Base-by-base conservation (phyloP, 2,329 filamentous ascomycete species). In the Trichoderma atrobrunneum region DNA sequence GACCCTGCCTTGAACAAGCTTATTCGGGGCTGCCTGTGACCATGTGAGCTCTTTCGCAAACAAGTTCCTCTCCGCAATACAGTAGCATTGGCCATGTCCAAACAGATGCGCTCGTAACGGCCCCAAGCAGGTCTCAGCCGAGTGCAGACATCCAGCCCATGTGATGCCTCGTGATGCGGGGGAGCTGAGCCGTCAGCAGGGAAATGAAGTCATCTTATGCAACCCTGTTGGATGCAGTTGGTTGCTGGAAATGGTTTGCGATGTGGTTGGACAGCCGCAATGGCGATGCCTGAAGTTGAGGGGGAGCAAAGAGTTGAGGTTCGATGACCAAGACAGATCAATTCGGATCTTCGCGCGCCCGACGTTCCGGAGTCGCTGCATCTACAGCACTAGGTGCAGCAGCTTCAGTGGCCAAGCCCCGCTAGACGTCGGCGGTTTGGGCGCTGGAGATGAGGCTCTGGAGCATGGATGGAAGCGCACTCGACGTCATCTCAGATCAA, bases 121-220 rank as follows among this genome's bases (percentile, higher is more conserved):
- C 48, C n/a, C 24, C 16, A 26, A 56, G 30, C 63, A 66, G 32
- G 64, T 57, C 48, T 66, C 32, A 67, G 64, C 51, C 21, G 64
- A 30, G 36, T 43, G 39, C 39, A n/a, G 16, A 43, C 7, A 43
- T 32, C 11, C 26, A n/a, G 24, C 24, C 61, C 61, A 64, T 67
- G 64, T 67, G 48, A 67, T 67, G 64, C 16, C n/a, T 54, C 21
- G 24, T 34, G 10, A 39, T 67, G 64, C 51, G 51, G 64, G 64
- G 64, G 48, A 56, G 64, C 30, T 39, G 18, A 32, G 14, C n/a
- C 10, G 57, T 34, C 57, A 21, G 57, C 57, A 21, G 57, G 18
- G n/a, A 32, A 34, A 24, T 21, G 57, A 60, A 32, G 57, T 60
- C 30, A 34, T 32, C 18, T 34, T 34, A 32, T 60, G 30, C 57